Base-by-base conservation (phyloP, 805 yeast species). In the Yarrowia yakushimensis region DNA sequence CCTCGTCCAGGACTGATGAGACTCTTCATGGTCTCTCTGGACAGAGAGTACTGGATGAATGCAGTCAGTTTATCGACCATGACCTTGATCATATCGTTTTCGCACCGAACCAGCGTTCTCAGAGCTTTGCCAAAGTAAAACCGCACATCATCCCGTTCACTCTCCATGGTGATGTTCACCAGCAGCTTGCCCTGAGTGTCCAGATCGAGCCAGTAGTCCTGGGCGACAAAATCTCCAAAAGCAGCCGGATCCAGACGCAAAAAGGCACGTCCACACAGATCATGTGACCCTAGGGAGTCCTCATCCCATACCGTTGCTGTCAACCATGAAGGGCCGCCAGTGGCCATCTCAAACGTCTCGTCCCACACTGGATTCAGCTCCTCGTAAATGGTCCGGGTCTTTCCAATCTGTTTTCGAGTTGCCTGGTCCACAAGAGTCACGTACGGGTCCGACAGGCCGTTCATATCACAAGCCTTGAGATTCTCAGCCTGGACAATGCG, bases 281-380 rank as follows among this genome's bases (percentile, higher is more conserved):
- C 83, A 64, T 87, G 87, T 9, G 82, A 78, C 1, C 83, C 77
- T 10, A 82, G 75, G 0, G 77, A 68, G 9, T 79, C 74, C 42
- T 83, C 86, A 68, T 86, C 86, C 96, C 96, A 89, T 0, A 88
- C 81, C 1, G 86, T 85, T 1, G 84, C 81, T 1, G 84, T 79
- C 1, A 87, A 66, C 27, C 82, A 77, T 36, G 79, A 74, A 1
- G 81, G 70, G 1, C 79, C 72, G 22, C 77, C 73, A 0, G 80
- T 78, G 0, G 74, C 72, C 3, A 78, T 69, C 71, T 90, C 96
- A 71, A 90, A 89, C 63, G 87, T 88, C 75, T 92, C 97, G 68
- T 89, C 88, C 96, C 96, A 93, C 15, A 81, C 82, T 0, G 97
- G 97, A 67, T 85, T 84, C 33, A 81, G 74, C 4, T 85, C 82